These are phyloP conservation scores for Multifurca ochricompacta DNA, from an alignment of 768 basidiomycete species.

Conservation along the genomic window DNA sequence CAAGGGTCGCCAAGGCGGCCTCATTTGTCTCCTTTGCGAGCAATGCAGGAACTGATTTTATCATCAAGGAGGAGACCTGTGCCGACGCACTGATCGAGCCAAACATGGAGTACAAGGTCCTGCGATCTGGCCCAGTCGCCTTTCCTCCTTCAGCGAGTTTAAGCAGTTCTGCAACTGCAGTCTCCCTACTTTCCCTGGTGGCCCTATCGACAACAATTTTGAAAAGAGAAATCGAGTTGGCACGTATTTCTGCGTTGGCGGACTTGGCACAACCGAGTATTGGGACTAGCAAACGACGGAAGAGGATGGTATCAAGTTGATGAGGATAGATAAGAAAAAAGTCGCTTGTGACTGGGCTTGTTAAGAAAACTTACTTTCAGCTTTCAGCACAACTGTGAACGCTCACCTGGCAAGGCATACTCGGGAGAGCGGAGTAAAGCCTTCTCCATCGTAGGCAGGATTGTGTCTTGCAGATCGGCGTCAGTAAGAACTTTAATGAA, in stretches of 20 bases:
- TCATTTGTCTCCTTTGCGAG: constrained; percentile 78
- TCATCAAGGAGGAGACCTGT: constrained; percentile 38
- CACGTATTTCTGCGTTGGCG: constrained; percentile 52
- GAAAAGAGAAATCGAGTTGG: constrained; percentile 52
- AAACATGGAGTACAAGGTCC: constrained; percentile 77
- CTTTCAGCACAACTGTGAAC: not conserved
- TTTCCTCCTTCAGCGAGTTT: constrained; percentile 76
- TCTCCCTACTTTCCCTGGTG: constrained; percentile 33
- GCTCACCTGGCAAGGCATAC: constrained; percentile 54
- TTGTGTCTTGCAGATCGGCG: constrained; percentile 41
- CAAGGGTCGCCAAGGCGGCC: constrained; percentile 45
- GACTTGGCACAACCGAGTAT: constrained; percentile 68
- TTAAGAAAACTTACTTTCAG: constrained; percentile 5
- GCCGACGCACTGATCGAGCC: constrained; percentile 41
- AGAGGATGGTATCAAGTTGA: constrained; percentile 38
- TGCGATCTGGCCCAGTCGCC: constrained; percentile 81
- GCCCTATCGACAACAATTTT: constrained; percentile 33
- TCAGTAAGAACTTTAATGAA: constrained; percentile 50
- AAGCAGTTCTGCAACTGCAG: constrained; percentile 57
- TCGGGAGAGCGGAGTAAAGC: constrained; percentile 79
- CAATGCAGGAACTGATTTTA: constrained; percentile 37
- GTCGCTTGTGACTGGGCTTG: constrained; percentile 37
- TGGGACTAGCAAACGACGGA: constrained; percentile 51
- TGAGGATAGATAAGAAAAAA: constrained; percentile 51
- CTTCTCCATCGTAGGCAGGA: constrained; percentile 75